These are phyloP conservation scores for Dipodascus geniculatus DNA, from an alignment of 805 yeast species.

Conservation along the genomic window DNA sequence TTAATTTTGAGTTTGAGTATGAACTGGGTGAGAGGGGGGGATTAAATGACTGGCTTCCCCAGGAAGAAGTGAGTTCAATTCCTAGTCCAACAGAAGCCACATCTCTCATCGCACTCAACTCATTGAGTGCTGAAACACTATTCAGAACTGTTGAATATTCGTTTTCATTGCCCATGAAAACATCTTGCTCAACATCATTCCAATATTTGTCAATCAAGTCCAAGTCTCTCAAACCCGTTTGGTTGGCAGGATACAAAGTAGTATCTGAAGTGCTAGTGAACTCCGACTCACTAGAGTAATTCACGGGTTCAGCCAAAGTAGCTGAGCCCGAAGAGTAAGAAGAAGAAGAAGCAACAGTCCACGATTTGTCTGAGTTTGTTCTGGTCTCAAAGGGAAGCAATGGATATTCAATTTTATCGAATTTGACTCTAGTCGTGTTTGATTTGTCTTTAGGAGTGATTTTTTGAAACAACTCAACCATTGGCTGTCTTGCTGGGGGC, in stretches of 20 bases:
- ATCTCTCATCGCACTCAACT: neutral
- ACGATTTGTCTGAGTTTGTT: neutral
- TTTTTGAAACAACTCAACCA: neutral
- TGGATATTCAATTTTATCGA: neutral
- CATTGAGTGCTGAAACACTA: neutral
- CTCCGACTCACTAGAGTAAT: neutral
- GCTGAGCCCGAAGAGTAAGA: neutral
- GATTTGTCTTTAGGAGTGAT: neutral
- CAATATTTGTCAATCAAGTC: neutral
- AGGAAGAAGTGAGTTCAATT: neutral
- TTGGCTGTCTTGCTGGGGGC: neutral
- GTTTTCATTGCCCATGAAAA: neutral
- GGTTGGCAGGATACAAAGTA: neutral
- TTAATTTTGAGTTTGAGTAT: neutral
- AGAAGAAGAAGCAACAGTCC: neutral
- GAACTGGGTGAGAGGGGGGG: neutral
- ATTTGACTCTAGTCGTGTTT: neutral
- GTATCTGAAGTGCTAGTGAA: neutral
- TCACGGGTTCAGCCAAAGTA: neutral
- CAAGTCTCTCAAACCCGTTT: neutral
- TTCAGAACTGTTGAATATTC: neutral
- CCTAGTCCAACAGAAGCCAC: neutral
- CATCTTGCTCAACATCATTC: neutral
- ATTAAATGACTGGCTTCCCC: neutral
- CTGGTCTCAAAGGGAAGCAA: neutral